These are phyloP conservation scores for Macrolepiota fuliginosa DNA, from an alignment of 768 basidiomycete genomes.

Conservation along the genomic window DNA sequence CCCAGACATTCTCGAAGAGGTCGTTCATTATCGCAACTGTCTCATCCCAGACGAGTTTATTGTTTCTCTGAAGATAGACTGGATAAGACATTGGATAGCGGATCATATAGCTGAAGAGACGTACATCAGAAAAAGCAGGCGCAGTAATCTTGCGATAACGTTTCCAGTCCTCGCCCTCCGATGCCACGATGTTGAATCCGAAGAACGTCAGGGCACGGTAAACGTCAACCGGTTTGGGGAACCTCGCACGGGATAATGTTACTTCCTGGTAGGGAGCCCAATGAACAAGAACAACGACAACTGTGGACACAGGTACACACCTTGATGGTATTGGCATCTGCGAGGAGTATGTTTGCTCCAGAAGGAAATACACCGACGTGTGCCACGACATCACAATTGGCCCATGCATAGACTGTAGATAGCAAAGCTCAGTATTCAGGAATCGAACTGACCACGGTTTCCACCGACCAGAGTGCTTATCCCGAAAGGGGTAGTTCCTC, in stretches of 20 bases:
- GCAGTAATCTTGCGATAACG: conserved; percentile 59
- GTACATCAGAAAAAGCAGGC: conserved; percentile 62
- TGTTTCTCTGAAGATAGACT: conserved; percentile 30
- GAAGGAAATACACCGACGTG: conserved; percentile 16
- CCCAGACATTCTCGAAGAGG: conserved; percentile 46
- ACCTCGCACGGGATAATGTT: conserved; percentile 43
- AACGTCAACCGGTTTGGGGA: conserved; percentile 51
- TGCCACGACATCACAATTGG: conserved; percentile 8
- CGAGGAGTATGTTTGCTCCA: conserved; percentile 25
- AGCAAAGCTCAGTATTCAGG: no score
- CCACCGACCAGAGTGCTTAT: no score
- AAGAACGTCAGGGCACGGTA: conserved; percentile 49
- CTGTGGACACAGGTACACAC: conserved; percentile 18
- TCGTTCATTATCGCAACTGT: conserved; percentile 36
- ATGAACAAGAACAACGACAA: not conserved
- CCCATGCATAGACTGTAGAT: not conserved
- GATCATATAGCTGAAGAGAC: conserved; percentile 2
- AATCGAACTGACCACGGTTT: no score
- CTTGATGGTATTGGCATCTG: conserved; percentile 40
- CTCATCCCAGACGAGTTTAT: conserved; percentile 46
- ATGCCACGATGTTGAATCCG: conserved; percentile 60
- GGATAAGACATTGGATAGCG: not conserved
- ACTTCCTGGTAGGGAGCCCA: conserved; percentile 39
- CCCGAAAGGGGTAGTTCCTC: no score
- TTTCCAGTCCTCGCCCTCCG: conserved; percentile 69